Evolutionary conservation across 345 rosid species (phyloP).

Genomic region (Ailanthus altissimus): DNA sequence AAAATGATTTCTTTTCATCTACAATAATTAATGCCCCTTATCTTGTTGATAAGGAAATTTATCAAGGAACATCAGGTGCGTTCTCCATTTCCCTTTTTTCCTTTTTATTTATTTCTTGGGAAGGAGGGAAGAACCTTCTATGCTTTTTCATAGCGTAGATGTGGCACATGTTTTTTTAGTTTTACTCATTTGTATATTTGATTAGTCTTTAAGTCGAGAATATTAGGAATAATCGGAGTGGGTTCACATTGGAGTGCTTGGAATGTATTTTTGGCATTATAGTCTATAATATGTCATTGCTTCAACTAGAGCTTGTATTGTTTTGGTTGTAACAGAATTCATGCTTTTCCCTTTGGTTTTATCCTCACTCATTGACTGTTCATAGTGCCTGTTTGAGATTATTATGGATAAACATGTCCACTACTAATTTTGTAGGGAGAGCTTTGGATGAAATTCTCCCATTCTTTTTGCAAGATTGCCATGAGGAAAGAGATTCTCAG

Average conservation of each 20-base stretch:
- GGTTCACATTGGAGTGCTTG: background rate
- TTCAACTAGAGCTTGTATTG: background rate
- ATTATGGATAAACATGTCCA: conserved; percentile 32
- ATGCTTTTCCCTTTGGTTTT: conserved; percentile 4
- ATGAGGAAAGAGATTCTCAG: conserved; percentile 32
- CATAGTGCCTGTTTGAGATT: conserved; percentile 19
- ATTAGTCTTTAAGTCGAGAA: background rate
- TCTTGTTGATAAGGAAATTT: conserved; percentile 32
- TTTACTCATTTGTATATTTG: background rate
- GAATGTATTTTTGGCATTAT: background rate
- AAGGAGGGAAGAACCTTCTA: background rate
- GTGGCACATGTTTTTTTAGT: background rate
- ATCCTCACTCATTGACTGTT: background rate
- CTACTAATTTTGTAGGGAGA: conserved; percentile 34
- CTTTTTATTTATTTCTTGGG: background rate
- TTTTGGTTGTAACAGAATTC: background rate
- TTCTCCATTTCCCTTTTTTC: conserved; percentile 11
- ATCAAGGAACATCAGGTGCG: conserved; percentile 45
- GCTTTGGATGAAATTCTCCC: conserved; percentile 46
- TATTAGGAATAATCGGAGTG: background rate
- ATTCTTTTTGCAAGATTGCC: conserved; percentile 33
- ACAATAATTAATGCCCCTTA: conserved; percentile 21
- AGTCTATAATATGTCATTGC: background rate
- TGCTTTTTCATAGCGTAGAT: background rate
- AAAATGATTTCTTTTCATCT: conserved; percentile 34